phyloP scores from a whole-genome alignment of 139 green algal genomes.

The Chloropicon primus region DNA sequence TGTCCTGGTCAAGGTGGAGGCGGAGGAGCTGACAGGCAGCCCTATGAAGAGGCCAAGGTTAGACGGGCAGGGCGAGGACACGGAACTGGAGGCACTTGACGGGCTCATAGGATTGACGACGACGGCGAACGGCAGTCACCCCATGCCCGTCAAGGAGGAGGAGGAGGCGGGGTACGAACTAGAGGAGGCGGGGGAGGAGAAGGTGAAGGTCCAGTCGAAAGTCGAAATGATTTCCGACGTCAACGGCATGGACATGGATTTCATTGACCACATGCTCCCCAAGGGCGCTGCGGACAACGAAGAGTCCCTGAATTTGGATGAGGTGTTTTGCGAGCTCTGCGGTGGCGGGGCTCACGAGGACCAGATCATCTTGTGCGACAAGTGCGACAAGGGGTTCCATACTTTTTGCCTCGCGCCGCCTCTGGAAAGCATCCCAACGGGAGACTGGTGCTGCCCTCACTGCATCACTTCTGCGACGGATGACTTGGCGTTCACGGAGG shows the following conservation, averaged over 20 bases:
- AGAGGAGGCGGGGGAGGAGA: neutral
- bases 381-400: conserved; percentile 51
- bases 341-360: conserved; percentile 46
- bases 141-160: conserved; percentile 9
- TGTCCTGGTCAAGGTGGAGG: neutral
- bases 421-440: conserved; percentile 45
- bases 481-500: conserved; percentile 21
- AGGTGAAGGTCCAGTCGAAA: neutral
- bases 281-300: neutral
- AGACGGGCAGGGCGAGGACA: conserved; percentile 7
- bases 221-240: conserved; percentile 3
- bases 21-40: neutral
- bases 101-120: neutral
- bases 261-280: neutral
- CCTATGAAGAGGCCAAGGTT: neutral
- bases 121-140: neutral
- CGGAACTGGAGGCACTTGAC: neutral
- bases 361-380: conserved; percentile 70
- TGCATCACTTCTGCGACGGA: conserved; percentile 36
- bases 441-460: conserved; percentile 69
- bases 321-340: conserved; percentile 30
- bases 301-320: neutral
- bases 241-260: neutral
- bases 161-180: neutral
- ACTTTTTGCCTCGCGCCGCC: conserved; percentile 63